Conservation (phyloP, 2,329 filamentous ascomycete species). For the Sordariomycetes sp. region DNA sequence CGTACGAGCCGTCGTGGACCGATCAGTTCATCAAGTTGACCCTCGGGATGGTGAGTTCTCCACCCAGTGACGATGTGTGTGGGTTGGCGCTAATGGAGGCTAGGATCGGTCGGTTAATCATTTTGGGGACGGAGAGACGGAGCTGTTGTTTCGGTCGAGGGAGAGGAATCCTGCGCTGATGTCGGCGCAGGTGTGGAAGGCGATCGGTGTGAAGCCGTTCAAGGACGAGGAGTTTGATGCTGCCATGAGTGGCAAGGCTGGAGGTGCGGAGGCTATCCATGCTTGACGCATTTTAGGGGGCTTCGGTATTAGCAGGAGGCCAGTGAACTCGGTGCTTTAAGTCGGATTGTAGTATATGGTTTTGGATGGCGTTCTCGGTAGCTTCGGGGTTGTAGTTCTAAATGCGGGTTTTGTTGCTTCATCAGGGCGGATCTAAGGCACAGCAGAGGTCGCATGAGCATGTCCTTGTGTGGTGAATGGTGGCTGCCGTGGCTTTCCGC, state of each 20-base stretch:
- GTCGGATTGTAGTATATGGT: no score
- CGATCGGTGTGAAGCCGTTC: slow-evolving; percentile 33
- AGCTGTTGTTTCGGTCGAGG: slow-evolving; percentile 27
- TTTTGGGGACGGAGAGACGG: slow-evolving; percentile 28
- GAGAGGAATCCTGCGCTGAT: slow-evolving; percentile 33
- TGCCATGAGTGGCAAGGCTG: background rate
- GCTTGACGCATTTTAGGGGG: background rate
- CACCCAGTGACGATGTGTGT: background rate
- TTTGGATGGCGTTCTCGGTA: no score
- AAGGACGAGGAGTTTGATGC: slow-evolving; percentile 17
- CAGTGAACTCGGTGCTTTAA: no score
- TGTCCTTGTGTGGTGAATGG: no score
- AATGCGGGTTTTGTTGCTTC: no score
- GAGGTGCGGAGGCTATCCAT: background rate
- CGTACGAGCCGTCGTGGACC: slow-evolving; percentile 31
- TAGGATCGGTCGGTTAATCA: slow-evolving; percentile 34
- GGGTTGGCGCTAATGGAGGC: background rate
- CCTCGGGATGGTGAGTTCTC: slow-evolving; percentile 33
- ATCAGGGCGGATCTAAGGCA: no score
- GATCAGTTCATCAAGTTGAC: slow-evolving; percentile 44
- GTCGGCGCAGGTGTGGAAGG: slow-evolving; percentile 28
- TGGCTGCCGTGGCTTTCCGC: no score
- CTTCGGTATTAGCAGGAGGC: no score
- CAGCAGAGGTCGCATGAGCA: no score
- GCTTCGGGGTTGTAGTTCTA: no score